phyloP scores from a whole-genome alignment of 208 protist genomes.

The Wallacemonas sp. region DNA sequence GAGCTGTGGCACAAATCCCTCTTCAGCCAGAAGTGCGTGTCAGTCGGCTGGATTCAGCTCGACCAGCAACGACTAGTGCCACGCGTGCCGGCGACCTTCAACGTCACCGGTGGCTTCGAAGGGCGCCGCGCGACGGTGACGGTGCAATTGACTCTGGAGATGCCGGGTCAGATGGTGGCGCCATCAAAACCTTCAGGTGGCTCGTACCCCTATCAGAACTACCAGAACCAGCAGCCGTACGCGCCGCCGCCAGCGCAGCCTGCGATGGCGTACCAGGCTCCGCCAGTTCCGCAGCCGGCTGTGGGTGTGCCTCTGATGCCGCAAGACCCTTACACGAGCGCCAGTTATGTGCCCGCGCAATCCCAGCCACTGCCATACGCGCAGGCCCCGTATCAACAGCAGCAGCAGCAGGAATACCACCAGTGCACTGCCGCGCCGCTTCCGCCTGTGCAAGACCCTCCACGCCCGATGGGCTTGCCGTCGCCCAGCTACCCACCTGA shows the following conservation, averaged over 20 bases:
- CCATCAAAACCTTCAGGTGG: slow-evolving; percentile 1
- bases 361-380: not conserved
- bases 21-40: slow-evolving; percentile 49
- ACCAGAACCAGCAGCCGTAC: slow-evolving; percentile 14
- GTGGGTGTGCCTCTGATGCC: slow-evolving; percentile 29
- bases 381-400: not conserved
- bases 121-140: slow-evolving; percentile 29
- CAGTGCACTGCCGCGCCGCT: slow-evolving; percentile 19
- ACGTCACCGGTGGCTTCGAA: slow-evolving; percentile 47
- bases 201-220: slow-evolving; percentile 9
- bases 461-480: not conserved
- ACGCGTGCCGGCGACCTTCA: slow-evolving; percentile 25
- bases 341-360: slow-evolving; percentile 20
- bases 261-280: slow-evolving; percentile 9
- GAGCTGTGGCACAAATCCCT: slow-evolving; percentile 54
- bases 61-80: slow-evolving; percentile 28
- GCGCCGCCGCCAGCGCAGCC: slow-evolving; percentile 3
- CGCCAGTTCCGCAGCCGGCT: slow-evolving; percentile 14
- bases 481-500: slow-evolving; percentile 4
- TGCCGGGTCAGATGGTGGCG: not conserved
- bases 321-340: slow-evolving; percentile 29
- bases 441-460: slow-evolving; percentile 13
- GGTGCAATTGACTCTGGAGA: slow-evolving; percentile 15
- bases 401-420: not conserved
- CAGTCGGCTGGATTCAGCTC: slow-evolving; percentile 47